Evolutionary conservation across 1,284 basidiomycete species (phyloP).

Genomic region (Psilocybe mexicana): DNA sequence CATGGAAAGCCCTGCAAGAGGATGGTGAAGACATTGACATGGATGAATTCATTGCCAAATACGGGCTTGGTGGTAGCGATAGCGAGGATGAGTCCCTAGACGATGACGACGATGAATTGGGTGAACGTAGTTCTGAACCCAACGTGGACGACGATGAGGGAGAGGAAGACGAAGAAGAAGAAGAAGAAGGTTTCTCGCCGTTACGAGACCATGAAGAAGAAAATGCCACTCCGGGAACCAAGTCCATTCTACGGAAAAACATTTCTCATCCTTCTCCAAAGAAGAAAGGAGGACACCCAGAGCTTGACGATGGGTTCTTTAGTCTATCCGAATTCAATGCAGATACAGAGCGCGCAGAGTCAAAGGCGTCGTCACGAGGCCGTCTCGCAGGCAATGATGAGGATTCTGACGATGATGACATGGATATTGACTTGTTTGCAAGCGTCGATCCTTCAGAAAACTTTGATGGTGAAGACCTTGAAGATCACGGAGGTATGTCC

Average conservation of each 20-base stretch:
- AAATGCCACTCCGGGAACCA: slow-evolving; percentile 34
- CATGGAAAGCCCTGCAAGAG: slow-evolving; percentile 25
- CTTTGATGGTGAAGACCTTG: slow-evolving; percentile 42
- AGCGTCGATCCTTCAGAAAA: slow-evolving; percentile 45
- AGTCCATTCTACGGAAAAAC: slow-evolving; percentile 13
- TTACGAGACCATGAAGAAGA: slow-evolving; percentile 53
- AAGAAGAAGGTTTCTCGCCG: slow-evolving; percentile 41
- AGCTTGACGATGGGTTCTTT: slow-evolving; percentile 95
- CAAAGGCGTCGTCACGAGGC: slow-evolving; percentile 61
- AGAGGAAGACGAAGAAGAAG: slow-evolving; percentile 30
- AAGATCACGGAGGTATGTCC: slow-evolving; percentile 45
- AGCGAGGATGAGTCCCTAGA: slow-evolving; percentile 35
- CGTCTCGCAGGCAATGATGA: slow-evolving; percentile 59
- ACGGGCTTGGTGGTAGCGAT: slow-evolving; percentile 36
- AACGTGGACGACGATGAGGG: slow-evolving; percentile 32
- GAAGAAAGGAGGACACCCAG: slow-evolving; percentile 35
- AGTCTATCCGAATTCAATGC: slow-evolving; percentile 88
- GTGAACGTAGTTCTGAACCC: slow-evolving; percentile 28
- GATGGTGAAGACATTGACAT: slow-evolving; percentile 35
- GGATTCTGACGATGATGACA: slow-evolving; percentile 54
- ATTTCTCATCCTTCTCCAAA: slow-evolving; percentile 17
- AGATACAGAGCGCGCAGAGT: slow-evolving; percentile 82
- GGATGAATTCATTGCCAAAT: slow-evolving; percentile 34
- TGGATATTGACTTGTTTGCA: slow-evolving; percentile 72
- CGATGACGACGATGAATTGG: slow-evolving; percentile 33